Base-by-base conservation (phyloP, 1,284 basidiomycete genomes). In the Vanrija sp. region DNA sequence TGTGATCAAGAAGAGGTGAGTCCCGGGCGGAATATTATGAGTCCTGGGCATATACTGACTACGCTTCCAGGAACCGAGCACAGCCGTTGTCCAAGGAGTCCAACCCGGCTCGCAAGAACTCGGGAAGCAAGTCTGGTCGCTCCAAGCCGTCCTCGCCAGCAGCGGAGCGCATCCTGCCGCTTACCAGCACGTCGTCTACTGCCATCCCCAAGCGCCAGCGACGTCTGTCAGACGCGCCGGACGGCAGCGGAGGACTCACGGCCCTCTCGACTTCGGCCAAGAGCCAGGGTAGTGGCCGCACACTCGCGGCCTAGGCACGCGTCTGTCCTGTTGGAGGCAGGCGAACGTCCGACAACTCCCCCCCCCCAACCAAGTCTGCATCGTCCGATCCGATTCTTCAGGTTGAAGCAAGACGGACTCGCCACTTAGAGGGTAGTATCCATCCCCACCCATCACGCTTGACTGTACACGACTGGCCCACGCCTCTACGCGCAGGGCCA, bases 1-100 rank as follows among this genome's bases (percentile, higher is more conserved):
- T 73, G 88, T 96, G 44, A 97, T 97, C 78, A 97, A 97, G 85
- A 97, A 96, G 80, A 83, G 93, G 90, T 91, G 66, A 50, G 83
- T 52, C 14, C 3, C 23, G n/a, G 15, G 4, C 10, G 15, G 21
- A 18, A 43, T n/a, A 3, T 14, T 12, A 16, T 19, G 10, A 12
- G 28, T 19, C 21, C 23, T 7, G 15, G 18, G 16, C 16, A 43
- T 42, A n/a, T 42, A 19, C 7, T 28, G 7, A 28, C 28, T 28
- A 44, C 29, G 6, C 3, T 23, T 25, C 38, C 14, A 62, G 61
- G 38, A 62, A 62, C 46, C 61, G 61, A 9, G 55, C 57, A 3
- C 52, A 52, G 1, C 61, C 57, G 1, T 34, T 51, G 15, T 49
- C 53, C 18, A 62, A 62, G 46, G 61, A 62, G 19, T 23, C 54